These are phyloP conservation scores for Taiwanofungus camphoratus DNA, from an alignment of 1,284 basidiomycete genomes.

Conservation along the genomic window DNA sequence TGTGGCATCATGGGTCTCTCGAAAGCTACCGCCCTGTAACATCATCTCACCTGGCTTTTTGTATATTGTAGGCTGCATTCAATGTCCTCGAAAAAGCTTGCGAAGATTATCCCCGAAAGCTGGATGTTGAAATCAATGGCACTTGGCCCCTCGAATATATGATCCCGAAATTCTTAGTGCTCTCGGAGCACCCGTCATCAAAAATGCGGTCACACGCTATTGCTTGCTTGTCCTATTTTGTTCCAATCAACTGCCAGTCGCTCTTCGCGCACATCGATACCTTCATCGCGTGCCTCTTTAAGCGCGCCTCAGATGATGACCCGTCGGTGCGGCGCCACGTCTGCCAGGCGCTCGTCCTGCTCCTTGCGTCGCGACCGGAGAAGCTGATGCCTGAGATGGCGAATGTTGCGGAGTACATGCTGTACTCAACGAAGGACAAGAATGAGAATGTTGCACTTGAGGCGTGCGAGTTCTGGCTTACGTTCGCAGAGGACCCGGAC, in stretches of 20 bases:
- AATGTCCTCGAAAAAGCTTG: conserved; percentile 93
- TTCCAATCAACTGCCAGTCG: conserved; percentile 79
- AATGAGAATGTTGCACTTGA: conserved; percentile 94
- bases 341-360: conserved; percentile 91
- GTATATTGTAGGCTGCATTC: conserved; percentile 73
- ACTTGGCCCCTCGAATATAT: conserved; percentile 87
- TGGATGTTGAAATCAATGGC: conserved; percentile 90
- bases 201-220: conserved; percentile 94
- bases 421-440: conserved; percentile 96
- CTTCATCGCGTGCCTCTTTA: conserved; percentile 92
- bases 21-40: too few species aligned
- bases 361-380: conserved; percentile 90
- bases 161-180: conserved; percentile 90
- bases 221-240: conserved; percentile 91
- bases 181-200: conserved; percentile 77
- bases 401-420: conserved; percentile 98
- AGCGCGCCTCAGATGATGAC: conserved; percentile 89
- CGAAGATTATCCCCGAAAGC: conserved; percentile 93
- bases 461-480: conserved; percentile 99
- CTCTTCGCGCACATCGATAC: conserved; percentile 87
- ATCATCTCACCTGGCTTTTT: conserved; percentile 1
- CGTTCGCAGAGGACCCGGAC: conserved; percentile 93
- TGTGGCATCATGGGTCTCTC: background rate
- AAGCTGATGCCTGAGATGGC: conserved; percentile 95
- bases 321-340: conserved; percentile 93